These are phyloP conservation scores for Entomortierella parvispora DNA, from an alignment of 192 early-diverging fungal species.

Conservation along the genomic window DNA sequence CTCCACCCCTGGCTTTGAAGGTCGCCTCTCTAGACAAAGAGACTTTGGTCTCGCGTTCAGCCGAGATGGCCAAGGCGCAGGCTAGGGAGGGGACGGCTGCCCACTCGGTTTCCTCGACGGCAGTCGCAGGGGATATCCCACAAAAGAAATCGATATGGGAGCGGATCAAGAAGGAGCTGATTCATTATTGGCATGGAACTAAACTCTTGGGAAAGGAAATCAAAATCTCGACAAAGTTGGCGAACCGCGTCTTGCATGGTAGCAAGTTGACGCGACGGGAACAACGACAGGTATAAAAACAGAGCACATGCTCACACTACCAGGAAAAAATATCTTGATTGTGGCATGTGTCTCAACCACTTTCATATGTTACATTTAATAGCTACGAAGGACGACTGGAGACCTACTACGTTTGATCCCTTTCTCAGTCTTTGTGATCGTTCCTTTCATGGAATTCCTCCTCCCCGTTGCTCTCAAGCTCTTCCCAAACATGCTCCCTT, in stretches of 20 bases:
- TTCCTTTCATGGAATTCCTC: conserved; percentile 96
- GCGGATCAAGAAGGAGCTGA: conserved; percentile 86
- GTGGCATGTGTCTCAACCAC: background rate
- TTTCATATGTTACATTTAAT: conserved; percentile 5
- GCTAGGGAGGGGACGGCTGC: background rate
- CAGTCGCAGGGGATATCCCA: conserved; percentile 8
- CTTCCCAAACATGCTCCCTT: conserved; percentile 96
- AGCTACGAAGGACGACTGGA: conserved; percentile 86
- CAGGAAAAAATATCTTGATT: background rate
- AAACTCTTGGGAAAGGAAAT: conserved; percentile 91
- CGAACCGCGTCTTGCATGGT: conserved; percentile 80
- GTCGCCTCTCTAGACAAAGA: conserved; percentile 22
- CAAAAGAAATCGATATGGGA: conserved; percentile 73
- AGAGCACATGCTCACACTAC: background rate
- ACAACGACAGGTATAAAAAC: conserved; percentile 72
- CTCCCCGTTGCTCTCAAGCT: conserved; percentile 90
- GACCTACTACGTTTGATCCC: conserved; percentile 92
- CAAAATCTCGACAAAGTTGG: conserved; percentile 82
- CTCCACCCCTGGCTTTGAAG: no score
- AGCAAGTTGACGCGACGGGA: conserved; percentile 85
- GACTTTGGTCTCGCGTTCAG: conserved; percentile 51
- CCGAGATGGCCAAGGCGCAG: conserved; percentile 47
- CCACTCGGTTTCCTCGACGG: background rate
- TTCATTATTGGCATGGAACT: conserved; percentile 94
- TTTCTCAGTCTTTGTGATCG: conserved; percentile 89